Percentiles rank a stretch among this genome's conserved stretches.
phyloP scores from a whole-genome alignment of 2,329 filamentous ascomycete species.

The Diaporthe destruens region DNA sequence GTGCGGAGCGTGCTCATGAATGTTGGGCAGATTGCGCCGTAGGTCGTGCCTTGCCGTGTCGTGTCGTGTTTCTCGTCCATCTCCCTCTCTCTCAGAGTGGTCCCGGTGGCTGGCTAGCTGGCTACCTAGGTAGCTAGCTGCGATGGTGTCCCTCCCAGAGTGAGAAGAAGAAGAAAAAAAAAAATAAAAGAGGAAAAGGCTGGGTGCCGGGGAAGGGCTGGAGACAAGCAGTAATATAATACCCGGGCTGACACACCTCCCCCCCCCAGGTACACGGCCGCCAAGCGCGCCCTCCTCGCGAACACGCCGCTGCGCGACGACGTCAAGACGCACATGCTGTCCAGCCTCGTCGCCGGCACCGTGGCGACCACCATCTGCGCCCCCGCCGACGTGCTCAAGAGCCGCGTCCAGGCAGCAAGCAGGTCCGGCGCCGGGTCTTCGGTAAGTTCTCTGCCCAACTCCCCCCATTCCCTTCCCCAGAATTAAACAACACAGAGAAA shows the following conservation, averaged over 20 bases:
- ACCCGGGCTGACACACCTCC: neutral
- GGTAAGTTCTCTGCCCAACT: too few relatives aligned
- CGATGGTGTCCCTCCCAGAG: too few relatives aligned
- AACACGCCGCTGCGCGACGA: slow-evolving; percentile 52
- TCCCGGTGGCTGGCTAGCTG: too few relatives aligned
- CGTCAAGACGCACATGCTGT: slow-evolving; percentile 54
- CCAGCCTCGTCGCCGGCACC: slow-evolving; percentile 58
- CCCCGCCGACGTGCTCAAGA: slow-evolving; percentile 60
- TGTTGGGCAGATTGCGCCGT: slow-evolving; percentile 60
- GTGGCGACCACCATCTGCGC: slow-evolving; percentile 61
- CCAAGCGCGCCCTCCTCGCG: slow-evolving; percentile 51
- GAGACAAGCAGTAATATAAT: too few relatives aligned
- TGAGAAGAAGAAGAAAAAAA: too few relatives aligned
- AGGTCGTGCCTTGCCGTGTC: slow-evolving; percentile 39
- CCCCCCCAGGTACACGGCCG: slow-evolving; percentile 48
- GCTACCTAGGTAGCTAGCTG: too few relatives aligned
- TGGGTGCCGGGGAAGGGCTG: too few relatives aligned
- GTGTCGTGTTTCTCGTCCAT: too few relatives aligned
- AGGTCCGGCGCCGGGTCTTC: slow-evolving; percentile 39
- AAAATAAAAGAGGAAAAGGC: too few relatives aligned
- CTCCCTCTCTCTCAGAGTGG: too few relatives aligned
- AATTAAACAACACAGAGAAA: too few relatives aligned
- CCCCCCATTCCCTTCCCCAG: too few relatives aligned
- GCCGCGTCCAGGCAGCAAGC: slow-evolving; percentile 54
- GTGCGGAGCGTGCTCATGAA: slow-evolving; percentile 60